Percentiles rank a stretch among this genome's conserved stretches.
These are phyloP conservation scores for Rubia tinctorum DNA, from an alignment of 305 asterid genomes.

Conservation along the genomic window DNA sequence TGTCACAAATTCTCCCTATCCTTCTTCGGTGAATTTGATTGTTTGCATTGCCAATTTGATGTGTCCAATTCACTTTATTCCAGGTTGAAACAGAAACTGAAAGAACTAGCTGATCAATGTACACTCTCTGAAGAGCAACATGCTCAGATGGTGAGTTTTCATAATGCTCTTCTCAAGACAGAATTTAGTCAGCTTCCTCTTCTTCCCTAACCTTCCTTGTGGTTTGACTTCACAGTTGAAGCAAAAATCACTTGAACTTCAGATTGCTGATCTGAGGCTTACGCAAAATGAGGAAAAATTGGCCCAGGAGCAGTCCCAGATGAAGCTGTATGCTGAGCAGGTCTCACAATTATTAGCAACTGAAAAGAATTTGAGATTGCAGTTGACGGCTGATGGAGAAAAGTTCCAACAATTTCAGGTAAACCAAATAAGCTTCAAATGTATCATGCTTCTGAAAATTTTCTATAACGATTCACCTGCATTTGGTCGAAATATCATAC, in stretches of 20 bases:
- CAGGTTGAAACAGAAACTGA: conserved; percentile 88
- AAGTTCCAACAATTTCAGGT: conserved; percentile 99
- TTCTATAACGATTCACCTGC: not conserved
- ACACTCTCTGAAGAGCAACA: conserved; percentile 82
- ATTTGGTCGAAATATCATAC: not conserved
- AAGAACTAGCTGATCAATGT: conserved; percentile 79
- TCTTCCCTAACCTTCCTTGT: conserved; percentile 9
- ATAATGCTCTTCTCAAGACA: conserved; percentile 3
- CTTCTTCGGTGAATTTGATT: not conserved
- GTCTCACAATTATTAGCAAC: conserved; percentile 79
- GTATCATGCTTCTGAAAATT: not conserved
- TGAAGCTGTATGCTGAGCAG: conserved; percentile 92
- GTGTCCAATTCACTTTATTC: conserved; percentile 19
- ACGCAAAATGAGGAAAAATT: conserved; percentile 85
- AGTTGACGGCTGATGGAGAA: conserved; percentile 92
- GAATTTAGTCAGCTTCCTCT: not conserved
- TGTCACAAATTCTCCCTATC: not conserved
- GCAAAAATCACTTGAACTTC: conserved; percentile 91
- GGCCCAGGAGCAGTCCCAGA: conserved; percentile 81
- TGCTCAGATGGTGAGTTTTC: conserved; percentile 62
- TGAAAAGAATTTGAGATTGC: conserved; percentile 91
- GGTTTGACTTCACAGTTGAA: conserved; percentile 57
- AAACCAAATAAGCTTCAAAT: conserved; percentile 8
- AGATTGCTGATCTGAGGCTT: conserved; percentile 81
- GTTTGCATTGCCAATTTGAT: conserved; percentile 8